Percentiles rank a stretch among this genome's conserved stretches.
phyloP scores from a whole-genome alignment of 202 grass and related monocot species.

The Hordeum pubiflorum region DNA sequence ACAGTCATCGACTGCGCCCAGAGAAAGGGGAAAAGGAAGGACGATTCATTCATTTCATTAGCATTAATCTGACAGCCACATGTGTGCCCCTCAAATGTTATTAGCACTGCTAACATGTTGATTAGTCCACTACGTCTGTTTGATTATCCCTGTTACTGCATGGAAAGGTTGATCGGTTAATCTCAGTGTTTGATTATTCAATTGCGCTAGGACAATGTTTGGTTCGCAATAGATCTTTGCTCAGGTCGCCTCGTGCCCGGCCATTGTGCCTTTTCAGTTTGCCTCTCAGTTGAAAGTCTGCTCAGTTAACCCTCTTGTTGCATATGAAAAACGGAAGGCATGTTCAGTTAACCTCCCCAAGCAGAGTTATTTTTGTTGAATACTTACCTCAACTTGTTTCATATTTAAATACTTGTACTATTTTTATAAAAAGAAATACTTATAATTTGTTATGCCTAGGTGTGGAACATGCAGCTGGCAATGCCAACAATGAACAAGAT shows the following conservation, averaged over 20 bases:
- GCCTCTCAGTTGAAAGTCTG: too few relatives aligned
- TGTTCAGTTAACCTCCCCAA: not conserved
- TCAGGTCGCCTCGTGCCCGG: too few relatives aligned
- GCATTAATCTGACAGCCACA: not conserved
- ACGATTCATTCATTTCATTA: not conserved
- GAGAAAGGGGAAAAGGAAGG: not conserved
- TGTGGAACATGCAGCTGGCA: conserved; percentile 11
- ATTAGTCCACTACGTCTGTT: too few relatives aligned
- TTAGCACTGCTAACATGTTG: not conserved
- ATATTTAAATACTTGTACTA: not conserved
- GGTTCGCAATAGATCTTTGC: too few relatives aligned
- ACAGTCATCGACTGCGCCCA: too few relatives aligned
- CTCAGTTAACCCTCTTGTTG: too few relatives aligned
- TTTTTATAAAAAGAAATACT: not conserved
- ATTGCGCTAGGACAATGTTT: too few relatives aligned
- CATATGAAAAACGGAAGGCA: not conserved
- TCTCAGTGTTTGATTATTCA: too few relatives aligned
- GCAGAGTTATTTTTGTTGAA: too few relatives aligned
- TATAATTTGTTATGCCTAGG: not conserved
- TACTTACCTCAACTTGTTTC: not conserved
- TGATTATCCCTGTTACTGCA: too few relatives aligned
- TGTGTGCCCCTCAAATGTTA: not conserved
- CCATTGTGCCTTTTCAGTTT: too few relatives aligned
- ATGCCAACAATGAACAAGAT: not conserved
- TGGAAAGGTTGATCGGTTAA: too few relatives aligned